Evolutionary conservation across 139 green algal species (phyloP).

Genomic region (Axilococcus clingmanii): DNA sequence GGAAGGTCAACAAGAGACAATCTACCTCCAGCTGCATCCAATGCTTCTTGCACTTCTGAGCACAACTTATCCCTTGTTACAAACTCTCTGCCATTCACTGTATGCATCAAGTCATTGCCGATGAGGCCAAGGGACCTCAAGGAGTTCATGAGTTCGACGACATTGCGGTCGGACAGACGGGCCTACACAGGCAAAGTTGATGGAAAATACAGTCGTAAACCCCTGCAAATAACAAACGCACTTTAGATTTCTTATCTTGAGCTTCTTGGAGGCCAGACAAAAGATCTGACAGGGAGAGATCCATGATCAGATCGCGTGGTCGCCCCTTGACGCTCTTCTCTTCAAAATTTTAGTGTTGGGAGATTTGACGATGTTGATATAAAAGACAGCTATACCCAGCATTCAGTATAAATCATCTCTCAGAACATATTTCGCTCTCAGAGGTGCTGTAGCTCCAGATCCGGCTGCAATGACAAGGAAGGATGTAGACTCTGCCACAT

Average conservation of each 20-base stretch:
- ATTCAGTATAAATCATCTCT: not conserved
- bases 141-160: slow-evolving; percentile 83
- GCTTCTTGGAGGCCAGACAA: slow-evolving; percentile 44
- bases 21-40: slow-evolving; percentile 48
- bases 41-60: slow-evolving; percentile 35
- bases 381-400: not conserved
- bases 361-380: too few relatives aligned
- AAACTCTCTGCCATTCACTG: slow-evolving; percentile 76
- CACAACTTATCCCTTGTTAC: slow-evolving; percentile 58
- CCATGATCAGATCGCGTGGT: slow-evolving; percentile 11
- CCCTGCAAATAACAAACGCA: slow-evolving; percentile 6
- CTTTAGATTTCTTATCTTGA: slow-evolving; percentile 58
- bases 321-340: not conserved
- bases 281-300: slow-evolving; percentile 53
- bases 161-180: slow-evolving; percentile 72
- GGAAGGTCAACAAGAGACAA: slow-evolving; percentile 73
- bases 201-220: not conserved
- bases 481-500: not conserved
- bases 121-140: slow-evolving; percentile 65
- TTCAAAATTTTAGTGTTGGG: too few relatives aligned
- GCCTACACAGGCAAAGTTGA: slow-evolving; percentile 11
- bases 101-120: slow-evolving; percentile 71
- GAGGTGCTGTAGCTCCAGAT: not conserved
- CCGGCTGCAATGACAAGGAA: not conserved
- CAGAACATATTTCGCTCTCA: not conserved